Evolutionary conservation across 108 stramenopile species (phyloP), one percentile per base, ranked within the genome.

Genomic region (Epipyxis sp.): DNA sequence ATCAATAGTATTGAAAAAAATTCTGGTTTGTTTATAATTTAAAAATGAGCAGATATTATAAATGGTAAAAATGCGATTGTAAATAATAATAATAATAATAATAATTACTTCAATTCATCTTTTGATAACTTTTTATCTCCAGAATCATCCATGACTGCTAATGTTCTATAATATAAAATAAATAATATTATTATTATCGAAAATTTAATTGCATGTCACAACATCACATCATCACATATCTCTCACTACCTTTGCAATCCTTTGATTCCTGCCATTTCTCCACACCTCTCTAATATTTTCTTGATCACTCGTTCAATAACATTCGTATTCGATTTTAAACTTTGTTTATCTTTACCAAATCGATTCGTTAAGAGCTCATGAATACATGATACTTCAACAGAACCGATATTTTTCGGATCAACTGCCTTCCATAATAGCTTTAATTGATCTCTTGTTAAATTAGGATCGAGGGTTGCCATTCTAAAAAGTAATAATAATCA

Each of bases 271-370:
- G 46, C 71, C 10, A 32, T 3, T 65, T 65, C 34, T 43, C 71
- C 71, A 32, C 46, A 74, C 16, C 71, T 37, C 34, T 74, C 71
- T 32, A 74, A 54, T 43, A 74, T 74, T 32, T 74, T 74, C 6
- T 29, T 57, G 40, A 34, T 74, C 25, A 57, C 71, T 30, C 71
- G 44, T 29, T 74, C 71, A 6, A 74, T 27, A 27, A 74, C 71
- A 68, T 37, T 68, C 6, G 44, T 29, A 13, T 13, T 50, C 6
- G 13, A 6, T 39, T 74, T 74, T 29, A 6, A 10, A 35, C 42
- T 6, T 27, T 16, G 20, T 65, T 74, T 74, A 57, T 74, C 71
- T 57, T 74, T 74, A 6, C 71, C 71, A 74, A 13, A 74, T 27
- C 50, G 44, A 74, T 74, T 39, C 6, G 41, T 54, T 29, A 74